These are phyloP conservation scores for Vanrija pseudolonga DNA, from an alignment of 1,284 basidiomycete species.

Conservation along the genomic window DNA sequence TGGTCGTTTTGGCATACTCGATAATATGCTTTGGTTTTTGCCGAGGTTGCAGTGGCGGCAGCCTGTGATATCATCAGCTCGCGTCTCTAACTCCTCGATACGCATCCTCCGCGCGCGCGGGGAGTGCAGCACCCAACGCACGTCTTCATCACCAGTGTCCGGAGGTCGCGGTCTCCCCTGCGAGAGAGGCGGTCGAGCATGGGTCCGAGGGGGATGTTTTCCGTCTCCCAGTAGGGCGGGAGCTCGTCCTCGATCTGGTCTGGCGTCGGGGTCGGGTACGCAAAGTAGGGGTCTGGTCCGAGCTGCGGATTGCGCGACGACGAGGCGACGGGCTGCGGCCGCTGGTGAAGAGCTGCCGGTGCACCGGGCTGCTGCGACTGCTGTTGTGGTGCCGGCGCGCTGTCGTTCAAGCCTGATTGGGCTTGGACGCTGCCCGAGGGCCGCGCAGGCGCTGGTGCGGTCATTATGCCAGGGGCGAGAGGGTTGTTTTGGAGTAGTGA, in stretches of 20 bases:
- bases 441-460: too few species aligned
- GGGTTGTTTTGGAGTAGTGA: too few species aligned
- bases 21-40: slow-evolving; percentile 40
- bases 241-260: slow-evolving; percentile 42
- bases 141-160: slow-evolving; percentile 30
- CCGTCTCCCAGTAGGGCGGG: slow-evolving; percentile 38
- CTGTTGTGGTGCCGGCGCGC: too few species aligned
- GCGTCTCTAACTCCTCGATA: background rate
- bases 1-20: slow-evolving; percentile 38
- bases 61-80: slow-evolving; percentile 5
- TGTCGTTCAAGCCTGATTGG: too few species aligned
- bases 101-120: too few species aligned
- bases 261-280: slow-evolving; percentile 35
- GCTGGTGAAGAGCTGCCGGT: slow-evolving; percentile 9
- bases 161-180: slow-evolving; percentile 37
- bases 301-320: slow-evolving; percentile 37
- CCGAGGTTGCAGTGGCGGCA: slow-evolving; percentile 20
- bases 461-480: too few species aligned
- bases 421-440: too few species aligned
- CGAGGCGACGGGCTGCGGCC: slow-evolving; percentile 14
- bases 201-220: slow-evolving; percentile 36
- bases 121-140: slow-evolving; percentile 16
- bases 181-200: slow-evolving; percentile 34
- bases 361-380: background rate
- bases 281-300: slow-evolving; percentile 36